Evolutionary conservation across 192 early-diverging fungal species (phyloP).

Genomic region (Coemansia sp.): DNA sequence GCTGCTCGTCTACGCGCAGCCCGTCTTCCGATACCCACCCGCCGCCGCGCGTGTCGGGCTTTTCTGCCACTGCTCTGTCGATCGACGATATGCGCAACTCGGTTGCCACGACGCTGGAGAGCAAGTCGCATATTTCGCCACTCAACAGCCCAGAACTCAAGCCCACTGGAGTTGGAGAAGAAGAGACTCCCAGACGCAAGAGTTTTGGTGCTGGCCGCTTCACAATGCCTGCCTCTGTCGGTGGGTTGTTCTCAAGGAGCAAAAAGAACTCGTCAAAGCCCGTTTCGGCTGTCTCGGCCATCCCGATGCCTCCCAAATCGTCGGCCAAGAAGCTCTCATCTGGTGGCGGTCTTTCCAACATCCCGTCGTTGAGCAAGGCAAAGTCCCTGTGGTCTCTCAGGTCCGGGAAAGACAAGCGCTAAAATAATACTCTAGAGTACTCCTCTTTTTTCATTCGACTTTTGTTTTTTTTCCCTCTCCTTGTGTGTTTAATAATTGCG

Average conservation of each 20-base stretch:
- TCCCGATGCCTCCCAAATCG: constrained; percentile 25
- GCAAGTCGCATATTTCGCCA: constrained; percentile 31
- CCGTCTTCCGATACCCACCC: background rate
- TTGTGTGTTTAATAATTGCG: too few relatives aligned
- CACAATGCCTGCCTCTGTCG: constrained; percentile 1
- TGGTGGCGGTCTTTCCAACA: constrained; percentile 12
- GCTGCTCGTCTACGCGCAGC: background rate
- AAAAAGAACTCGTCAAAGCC: constrained; percentile 11
- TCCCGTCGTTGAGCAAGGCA: constrained; percentile 37
- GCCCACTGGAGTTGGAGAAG: background rate
- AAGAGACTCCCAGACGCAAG: background rate
- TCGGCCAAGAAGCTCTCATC: background rate
- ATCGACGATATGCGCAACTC: too few relatives aligned
- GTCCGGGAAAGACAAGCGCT: background rate
- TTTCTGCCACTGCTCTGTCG: background rate
- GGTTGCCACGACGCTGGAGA: constrained; percentile 2
- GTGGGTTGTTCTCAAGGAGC: constrained; percentile 22
- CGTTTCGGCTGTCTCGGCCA: constrained; percentile 24
- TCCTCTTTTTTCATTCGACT: too few relatives aligned
- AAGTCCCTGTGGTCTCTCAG: constrained; percentile 39
- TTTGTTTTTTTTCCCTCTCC: too few relatives aligned
- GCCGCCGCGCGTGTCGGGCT: background rate
- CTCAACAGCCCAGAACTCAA: constrained; percentile 29
- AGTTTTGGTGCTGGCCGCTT: constrained; percentile 20
- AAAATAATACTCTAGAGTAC: background rate